Evolutionary conservation across 2,329 filamentous ascomycete species (phyloP).

Genomic region (Diaporthe helianthi): DNA sequence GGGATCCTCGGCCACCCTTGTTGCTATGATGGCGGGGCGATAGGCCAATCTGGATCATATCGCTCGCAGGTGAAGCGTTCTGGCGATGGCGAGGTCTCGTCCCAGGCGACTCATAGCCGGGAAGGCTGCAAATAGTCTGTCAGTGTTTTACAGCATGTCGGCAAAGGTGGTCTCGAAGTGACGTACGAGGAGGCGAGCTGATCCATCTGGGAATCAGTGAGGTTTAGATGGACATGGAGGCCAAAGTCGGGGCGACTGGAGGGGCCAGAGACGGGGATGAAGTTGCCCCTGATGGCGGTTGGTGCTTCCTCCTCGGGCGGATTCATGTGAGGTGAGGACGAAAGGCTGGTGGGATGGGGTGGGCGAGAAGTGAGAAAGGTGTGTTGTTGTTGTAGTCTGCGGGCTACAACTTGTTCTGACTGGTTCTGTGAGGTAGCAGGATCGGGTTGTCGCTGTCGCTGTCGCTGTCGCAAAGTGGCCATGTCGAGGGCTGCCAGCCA

Average conservation of each 20-base stretch:
- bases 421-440: neutral
- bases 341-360: neutral
- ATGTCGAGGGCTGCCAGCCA: neutral
- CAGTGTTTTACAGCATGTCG: slow-evolving; percentile 7
- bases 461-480: no score
- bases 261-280: slow-evolving; percentile 46
- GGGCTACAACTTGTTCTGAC: neutral
- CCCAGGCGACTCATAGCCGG: slow-evolving; percentile 30
- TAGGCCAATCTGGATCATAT: slow-evolving; percentile 25
- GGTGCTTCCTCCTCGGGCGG: slow-evolving; percentile 34
- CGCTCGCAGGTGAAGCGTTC: slow-evolving; percentile 7
- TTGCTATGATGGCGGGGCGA: neutral
- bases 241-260: slow-evolving; percentile 45
- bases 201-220: slow-evolving; percentile 58
- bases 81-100: slow-evolving; percentile 11
- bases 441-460: neutral
- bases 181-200: slow-evolving; percentile 55
- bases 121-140: slow-evolving; percentile 28
- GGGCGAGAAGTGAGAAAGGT: neutral
- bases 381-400: neutral
- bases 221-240: slow-evolving; percentile 55
- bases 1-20: no score
- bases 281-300: slow-evolving; percentile 46
- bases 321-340: slow-evolving; percentile 29
- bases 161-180: neutral